Conservation (phyloP, 352 stramenopile genomes). For the Phytophthora nicotianae region DNA sequence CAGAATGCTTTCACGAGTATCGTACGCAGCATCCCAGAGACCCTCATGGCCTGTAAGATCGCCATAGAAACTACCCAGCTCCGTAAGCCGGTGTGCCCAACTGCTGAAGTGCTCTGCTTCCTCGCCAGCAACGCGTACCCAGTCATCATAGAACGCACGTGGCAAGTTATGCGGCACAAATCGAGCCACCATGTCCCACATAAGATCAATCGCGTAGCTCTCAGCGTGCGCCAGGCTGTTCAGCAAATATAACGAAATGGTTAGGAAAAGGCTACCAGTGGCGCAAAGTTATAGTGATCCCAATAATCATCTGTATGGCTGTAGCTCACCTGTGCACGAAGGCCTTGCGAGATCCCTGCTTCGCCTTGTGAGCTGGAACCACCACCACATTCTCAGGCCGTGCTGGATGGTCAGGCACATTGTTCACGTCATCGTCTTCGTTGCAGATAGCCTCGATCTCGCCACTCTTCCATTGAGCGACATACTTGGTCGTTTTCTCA, state of each 20-base stretch:
- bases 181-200: slow-evolving; percentile 67
- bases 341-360: slow-evolving; percentile 53
- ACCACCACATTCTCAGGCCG: slow-evolving; percentile 53
- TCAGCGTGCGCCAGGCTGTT: slow-evolving; percentile 55
- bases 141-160: slow-evolving; percentile 64
- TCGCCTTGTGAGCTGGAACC: slow-evolving; percentile 47
- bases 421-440: slow-evolving; percentile 43
- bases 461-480: slow-evolving; percentile 40
- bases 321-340: slow-evolving; percentile 48
- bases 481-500: slow-evolving; percentile 45
- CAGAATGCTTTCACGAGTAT: slow-evolving; percentile 44
- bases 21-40: slow-evolving; percentile 57
- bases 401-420: slow-evolving; percentile 47
- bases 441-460: slow-evolving; percentile 29
- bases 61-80: slow-evolving; percentile 59
- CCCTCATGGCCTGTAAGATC: slow-evolving; percentile 51
- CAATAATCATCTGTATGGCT: too few species aligned
- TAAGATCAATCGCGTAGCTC: slow-evolving; percentile 69
- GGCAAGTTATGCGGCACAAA: slow-evolving; percentile 54
- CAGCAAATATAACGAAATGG: neutral
- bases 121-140: slow-evolving; percentile 55
- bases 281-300: neutral
- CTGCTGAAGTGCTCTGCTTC: slow-evolving; percentile 58
- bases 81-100: slow-evolving; percentile 50
- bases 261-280: neutral